Percentiles rank a stretch among this genome's conserved stretches.
These are phyloP conservation scores for Solanum gandarillasii DNA, from an alignment of 257 asterid species.

Conservation along the genomic window DNA sequence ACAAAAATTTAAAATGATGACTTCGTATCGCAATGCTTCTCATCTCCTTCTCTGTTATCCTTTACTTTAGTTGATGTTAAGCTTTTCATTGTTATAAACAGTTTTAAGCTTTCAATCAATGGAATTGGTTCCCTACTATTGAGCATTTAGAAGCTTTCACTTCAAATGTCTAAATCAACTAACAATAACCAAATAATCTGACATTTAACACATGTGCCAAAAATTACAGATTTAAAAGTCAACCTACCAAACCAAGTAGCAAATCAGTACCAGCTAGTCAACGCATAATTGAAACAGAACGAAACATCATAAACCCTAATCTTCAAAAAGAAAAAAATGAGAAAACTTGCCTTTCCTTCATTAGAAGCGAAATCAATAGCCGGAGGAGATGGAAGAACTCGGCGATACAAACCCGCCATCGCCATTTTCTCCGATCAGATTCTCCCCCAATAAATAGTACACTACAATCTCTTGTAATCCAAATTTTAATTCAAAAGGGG, in stretches of 20 bases:
- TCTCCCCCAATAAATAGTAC: neutral
- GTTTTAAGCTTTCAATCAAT: neutral
- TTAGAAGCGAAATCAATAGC: constrained; percentile 80
- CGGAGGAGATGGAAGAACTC: constrained; percentile 85
- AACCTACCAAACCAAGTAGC: neutral
- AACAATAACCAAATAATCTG: neutral
- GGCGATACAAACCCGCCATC: constrained; percentile 75
- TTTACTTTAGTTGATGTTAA: neutral
- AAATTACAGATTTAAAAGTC: neutral
- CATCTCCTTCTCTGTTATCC: neutral
- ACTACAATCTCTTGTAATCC: neutral
- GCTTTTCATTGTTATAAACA: neutral
- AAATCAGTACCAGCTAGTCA: neutral
- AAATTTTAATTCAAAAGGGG: neutral
- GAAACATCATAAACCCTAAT: neutral
- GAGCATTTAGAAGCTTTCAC: neutral
- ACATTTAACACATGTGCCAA: neutral
- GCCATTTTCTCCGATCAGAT: constrained; percentile 28
- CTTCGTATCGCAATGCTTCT: neutral
- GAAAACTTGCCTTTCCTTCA: constrained; percentile 66
- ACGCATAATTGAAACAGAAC: neutral
- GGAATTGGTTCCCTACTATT: neutral
- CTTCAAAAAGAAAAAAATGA: neutral
- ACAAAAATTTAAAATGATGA: neutral
- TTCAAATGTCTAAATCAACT: neutral